Conservation (phyloP, 1,284 basidiomycete genomes). For the Malassezia brasiliensis region DNA sequence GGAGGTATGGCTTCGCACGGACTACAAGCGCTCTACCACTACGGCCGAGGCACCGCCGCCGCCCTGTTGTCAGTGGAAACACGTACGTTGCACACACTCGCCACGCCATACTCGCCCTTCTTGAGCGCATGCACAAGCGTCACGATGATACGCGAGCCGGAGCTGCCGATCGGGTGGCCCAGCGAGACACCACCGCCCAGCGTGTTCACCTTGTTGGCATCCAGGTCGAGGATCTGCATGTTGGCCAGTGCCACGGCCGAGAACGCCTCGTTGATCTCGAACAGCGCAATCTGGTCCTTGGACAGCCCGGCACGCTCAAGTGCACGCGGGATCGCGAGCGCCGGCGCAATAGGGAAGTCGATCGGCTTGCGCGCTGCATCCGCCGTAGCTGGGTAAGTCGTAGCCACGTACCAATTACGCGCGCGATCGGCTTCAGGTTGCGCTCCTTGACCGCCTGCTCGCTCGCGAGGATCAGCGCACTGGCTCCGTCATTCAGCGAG, state of each 20-base stretch:
- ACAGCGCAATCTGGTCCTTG: slow-evolving; percentile 74
- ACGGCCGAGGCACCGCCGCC: slow-evolving; percentile 39
- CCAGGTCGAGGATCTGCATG: slow-evolving; percentile 49
- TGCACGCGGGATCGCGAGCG: slow-evolving; percentile 78
- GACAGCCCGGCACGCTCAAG: slow-evolving; percentile 76
- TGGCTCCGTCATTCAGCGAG: slow-evolving; percentile 51
- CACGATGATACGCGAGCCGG: slow-evolving; percentile 87
- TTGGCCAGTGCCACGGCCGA: slow-evolving; percentile 49
- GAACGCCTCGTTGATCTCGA: slow-evolving; percentile 76
- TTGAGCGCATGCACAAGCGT: slow-evolving; percentile 84
- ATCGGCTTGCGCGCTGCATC: slow-evolving; percentile 93
- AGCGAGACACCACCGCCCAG: slow-evolving; percentile 58
- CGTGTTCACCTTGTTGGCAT: slow-evolving; percentile 80
- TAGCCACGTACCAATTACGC: slow-evolving; percentile 46
- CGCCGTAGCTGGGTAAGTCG: slow-evolving; percentile 64
- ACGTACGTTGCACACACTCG: slow-evolving; percentile 77
- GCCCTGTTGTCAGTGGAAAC: slow-evolving; percentile 11
- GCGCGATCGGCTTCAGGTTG: slow-evolving; percentile 49
- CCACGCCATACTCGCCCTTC: slow-evolving; percentile 90
- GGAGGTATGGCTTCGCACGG: not conserved
- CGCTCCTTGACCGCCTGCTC: slow-evolving; percentile 43
- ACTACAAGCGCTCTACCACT: slow-evolving; percentile 29
- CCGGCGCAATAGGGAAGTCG: slow-evolving; percentile 92
- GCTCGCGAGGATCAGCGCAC: slow-evolving; percentile 49
- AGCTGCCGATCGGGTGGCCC: slow-evolving; percentile 71